Evolutionary conservation across 495 filamentous ascomycete species (phyloP), one percentile per base, ranked within the genome.

Genomic region (Talaromyces borbonicus): DNA sequence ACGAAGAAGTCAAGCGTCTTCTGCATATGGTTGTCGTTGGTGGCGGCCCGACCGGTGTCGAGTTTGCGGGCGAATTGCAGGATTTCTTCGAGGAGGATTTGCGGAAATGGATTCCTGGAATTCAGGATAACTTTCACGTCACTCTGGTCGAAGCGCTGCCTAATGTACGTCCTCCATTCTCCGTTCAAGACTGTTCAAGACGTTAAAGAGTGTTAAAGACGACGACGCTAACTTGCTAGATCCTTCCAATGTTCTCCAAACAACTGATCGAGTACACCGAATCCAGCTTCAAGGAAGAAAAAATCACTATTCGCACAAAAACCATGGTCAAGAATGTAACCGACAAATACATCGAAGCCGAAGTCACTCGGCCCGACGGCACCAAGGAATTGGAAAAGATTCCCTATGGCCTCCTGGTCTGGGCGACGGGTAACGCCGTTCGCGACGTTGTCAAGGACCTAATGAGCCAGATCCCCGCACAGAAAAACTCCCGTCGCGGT

Each of bases 1-100:
- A 72, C 6, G 86, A 94, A 52, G 92, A 99, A 67, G 70, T 90
- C 55, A 82, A 93, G 66, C 89, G 92, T 49, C 80, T 99, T 47
- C 72, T 99, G 59, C 93, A 97, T 73, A 97, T 96, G 90, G 92
- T 97, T 49, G 93, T 99, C 19, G 92, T 99, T 43, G 92, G 92
- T 57, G 92, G 92, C 68, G 92, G 92, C 53, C 92, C 92, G 19
- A 98, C 92, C 45, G 92, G 92, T 68, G 93, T 98, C 40, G 92
- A 98, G 64, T 97, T 96, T 60, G 92, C 92, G 54, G 92, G 88
- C 66, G 92, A 98, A 65, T 78, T 99, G 24, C 88, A 95, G 65
- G 92, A 99, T 60, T 99, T 99, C 75, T 96, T 97, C 67, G 84
- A 95, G 63, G 78, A 94, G 50, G 93, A 99, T 63, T 77, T 99